phyloP scores from a whole-genome alignment of 2,329 filamentous ascomycete genomes.

The Talaromyces verruculosus region DNA sequence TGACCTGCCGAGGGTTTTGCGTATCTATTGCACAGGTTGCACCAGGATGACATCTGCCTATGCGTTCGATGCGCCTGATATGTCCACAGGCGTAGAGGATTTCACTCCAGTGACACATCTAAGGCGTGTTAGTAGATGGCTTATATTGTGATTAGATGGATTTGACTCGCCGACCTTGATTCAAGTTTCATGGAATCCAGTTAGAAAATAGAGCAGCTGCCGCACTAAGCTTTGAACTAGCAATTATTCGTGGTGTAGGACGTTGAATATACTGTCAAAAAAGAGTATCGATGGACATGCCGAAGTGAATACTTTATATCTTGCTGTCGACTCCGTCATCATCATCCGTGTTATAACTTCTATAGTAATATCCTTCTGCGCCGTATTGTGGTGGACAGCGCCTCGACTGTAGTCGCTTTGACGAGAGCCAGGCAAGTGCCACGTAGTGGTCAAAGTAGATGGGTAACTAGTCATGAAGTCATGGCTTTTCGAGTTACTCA shows the following conservation, averaged over 20 bases:
- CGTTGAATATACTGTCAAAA: not conserved
- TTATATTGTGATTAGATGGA: not conserved
- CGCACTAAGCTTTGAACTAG: not conserved
- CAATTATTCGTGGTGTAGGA: not conserved
- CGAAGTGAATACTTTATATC: not conserved
- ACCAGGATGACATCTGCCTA: constrained; percentile 11
- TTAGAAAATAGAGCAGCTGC: not conserved
- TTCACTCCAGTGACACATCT: constrained; percentile 20
- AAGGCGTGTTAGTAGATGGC: not conserved
- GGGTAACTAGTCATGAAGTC: not conserved
- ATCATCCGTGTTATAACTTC: not conserved
- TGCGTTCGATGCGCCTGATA: constrained; percentile 14
- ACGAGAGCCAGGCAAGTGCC: not conserved
- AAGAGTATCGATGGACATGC: not conserved
- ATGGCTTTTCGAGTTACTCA: not conserved
- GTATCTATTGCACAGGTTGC: constrained; percentile 17
- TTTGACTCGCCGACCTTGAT: not conserved
- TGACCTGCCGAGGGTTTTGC: constrained; percentile 10
- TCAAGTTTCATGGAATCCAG: not conserved
- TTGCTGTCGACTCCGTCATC: not conserved
- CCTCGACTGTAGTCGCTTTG: not conserved
- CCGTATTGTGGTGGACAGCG: not conserved
- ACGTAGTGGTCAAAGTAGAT: not conserved
- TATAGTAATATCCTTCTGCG: not conserved
- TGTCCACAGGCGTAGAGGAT: constrained; percentile 16